Conservation (phyloP, 1,284 basidiomycete species). For the Veloboletus limbatus region DNA sequence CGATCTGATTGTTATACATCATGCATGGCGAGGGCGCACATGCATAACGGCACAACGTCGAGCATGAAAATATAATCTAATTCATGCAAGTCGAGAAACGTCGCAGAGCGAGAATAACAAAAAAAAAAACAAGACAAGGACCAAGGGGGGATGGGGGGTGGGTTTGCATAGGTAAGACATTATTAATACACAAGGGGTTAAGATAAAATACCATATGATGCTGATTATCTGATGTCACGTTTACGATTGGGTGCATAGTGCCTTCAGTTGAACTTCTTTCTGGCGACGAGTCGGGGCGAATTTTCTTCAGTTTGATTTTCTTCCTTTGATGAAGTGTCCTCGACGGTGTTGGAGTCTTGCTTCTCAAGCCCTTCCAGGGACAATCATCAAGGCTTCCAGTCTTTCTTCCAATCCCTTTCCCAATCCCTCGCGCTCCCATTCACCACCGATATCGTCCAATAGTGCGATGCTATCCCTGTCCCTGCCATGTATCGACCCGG, state of each 20-base stretch:
- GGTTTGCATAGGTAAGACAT: slow-evolving; percentile 23
- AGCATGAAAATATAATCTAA: slow-evolving; percentile 11
- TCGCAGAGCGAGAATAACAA: slow-evolving; percentile 3
- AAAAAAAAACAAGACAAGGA: not conserved
- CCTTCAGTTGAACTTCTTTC: too few relatives aligned
- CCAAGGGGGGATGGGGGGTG: too few relatives aligned
- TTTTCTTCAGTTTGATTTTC: not conserved
- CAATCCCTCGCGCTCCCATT: slow-evolving; percentile 81
- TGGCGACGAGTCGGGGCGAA: too few relatives aligned
- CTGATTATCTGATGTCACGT: slow-evolving; percentile 19
- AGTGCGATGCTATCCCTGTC: slow-evolving; percentile 42
- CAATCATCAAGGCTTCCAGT: slow-evolving; percentile 52
- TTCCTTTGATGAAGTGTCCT: not conserved
- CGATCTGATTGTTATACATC: too few relatives aligned
- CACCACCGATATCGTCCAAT: slow-evolving; percentile 63
- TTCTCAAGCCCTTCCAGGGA: slow-evolving; percentile 27
- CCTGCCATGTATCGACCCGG: slow-evolving; percentile 27
- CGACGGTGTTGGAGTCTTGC: not conserved
- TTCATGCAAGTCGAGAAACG: not conserved
- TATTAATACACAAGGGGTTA: slow-evolving; percentile 30
- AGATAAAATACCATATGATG: slow-evolving; percentile 16
- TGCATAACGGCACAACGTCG: slow-evolving; percentile 9
- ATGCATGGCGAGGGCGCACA: slow-evolving; percentile 1
- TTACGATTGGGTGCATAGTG: slow-evolving; percentile 12
- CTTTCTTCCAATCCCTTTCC: slow-evolving; percentile 79